Percentiles rank a stretch among this genome's conserved stretches.
phyloP scores from a whole-genome alignment of 1,284 basidiomycete species.

The Tilletia indica region DNA sequence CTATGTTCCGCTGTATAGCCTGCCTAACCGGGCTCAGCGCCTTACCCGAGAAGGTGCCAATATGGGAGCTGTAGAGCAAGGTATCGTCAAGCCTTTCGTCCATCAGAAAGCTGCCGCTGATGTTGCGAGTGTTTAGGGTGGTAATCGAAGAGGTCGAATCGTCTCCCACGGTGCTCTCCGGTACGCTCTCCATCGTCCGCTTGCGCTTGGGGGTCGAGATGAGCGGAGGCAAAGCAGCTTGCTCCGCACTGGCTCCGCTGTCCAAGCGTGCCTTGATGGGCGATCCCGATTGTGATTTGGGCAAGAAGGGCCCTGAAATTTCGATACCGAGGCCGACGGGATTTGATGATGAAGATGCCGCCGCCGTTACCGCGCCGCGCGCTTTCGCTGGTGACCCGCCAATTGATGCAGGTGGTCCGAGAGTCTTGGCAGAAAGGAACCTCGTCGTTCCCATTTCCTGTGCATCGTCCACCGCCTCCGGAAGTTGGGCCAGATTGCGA shows the following conservation, averaged over 20 bases:
- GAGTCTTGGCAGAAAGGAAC: no score
- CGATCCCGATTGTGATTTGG: not conserved
- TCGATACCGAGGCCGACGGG: not conserved
- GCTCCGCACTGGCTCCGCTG: not conserved
- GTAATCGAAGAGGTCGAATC: not conserved
- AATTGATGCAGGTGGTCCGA: no score
- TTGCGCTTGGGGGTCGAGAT: not conserved
- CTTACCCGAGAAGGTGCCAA: conserved; percentile 13
- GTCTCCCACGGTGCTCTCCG: not conserved
- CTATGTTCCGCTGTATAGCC: no score
- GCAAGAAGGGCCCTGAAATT: not conserved
- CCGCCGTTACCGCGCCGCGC: not conserved
- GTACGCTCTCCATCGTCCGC: not conserved
- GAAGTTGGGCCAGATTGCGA: no score
- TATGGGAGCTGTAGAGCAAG: not conserved
- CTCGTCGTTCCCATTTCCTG: no score
- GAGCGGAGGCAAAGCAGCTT: conserved; percentile 8
- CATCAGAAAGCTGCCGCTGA: conserved; percentile 9
- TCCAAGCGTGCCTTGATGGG: conserved; percentile 3
- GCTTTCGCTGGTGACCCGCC: not conserved
- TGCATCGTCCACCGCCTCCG: no score
- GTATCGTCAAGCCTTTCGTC: not conserved
- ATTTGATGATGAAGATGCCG: not conserved
- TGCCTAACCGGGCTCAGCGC: not conserved
- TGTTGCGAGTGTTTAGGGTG: not conserved